These are phyloP conservation scores for Sarocladium brachiariae DNA, from an alignment of 2,329 filamentous ascomycete genomes.

Conservation along the genomic window DNA sequence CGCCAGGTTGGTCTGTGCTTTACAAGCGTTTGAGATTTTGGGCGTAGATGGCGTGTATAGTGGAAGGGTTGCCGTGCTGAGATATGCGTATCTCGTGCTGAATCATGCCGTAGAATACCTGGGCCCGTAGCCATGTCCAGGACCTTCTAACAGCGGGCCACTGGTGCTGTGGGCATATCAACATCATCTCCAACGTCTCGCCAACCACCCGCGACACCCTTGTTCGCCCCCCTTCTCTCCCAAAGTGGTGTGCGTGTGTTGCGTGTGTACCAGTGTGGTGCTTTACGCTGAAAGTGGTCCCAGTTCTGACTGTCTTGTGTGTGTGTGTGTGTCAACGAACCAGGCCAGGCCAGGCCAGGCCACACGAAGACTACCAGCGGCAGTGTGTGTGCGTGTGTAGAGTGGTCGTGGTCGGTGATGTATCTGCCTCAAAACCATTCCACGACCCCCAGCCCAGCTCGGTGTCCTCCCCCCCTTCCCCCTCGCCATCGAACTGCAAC, in stretches of 20 bases:
- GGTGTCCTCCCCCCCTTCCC: conserved; percentile 26
- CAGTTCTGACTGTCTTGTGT: neutral
- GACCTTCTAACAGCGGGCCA: neutral
- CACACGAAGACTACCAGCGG: too few relatives aligned
- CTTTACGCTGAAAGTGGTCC: neutral
- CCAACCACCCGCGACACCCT: neutral
- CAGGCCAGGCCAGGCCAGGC: too few relatives aligned
- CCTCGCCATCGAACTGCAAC: conserved; percentile 40
- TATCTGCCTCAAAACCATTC: conserved; percentile 27
- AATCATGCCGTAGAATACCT: neutral
- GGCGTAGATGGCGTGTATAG: neutral
- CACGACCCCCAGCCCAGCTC: conserved; percentile 24
- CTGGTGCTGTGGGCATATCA: neutral
- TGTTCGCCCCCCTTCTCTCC: neutral
- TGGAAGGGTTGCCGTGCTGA: neutral
- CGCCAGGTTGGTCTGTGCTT: conserved; percentile 3
- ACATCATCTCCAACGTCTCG: neutral
- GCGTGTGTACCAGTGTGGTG: conserved; percentile 3
- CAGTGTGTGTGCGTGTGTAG: neutral
- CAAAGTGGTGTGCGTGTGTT: conserved; percentile 1
- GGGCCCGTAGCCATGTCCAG: neutral
- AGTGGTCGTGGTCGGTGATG: neutral
- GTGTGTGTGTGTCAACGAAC: neutral
- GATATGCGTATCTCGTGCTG: conserved; percentile 6
- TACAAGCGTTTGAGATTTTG: neutral